Base-by-base conservation (phyloP, 306 rosid genomes). In the Cicer judaicum region DNA sequence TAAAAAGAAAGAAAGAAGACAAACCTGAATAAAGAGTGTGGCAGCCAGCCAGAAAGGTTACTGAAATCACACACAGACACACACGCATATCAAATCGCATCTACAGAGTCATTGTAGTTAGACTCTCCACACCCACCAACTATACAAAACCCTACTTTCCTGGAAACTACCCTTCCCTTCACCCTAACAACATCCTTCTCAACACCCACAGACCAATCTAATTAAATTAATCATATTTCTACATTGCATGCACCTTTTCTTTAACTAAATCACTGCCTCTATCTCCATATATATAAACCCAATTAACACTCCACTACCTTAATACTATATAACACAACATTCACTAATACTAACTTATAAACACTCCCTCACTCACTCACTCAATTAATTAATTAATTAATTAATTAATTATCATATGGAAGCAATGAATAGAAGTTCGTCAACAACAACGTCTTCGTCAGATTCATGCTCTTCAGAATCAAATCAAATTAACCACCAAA, bases 401-500 rank as follows among this genome's bases (percentile, higher is more conserved):
- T 10, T 12, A 7, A 48, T 53, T 10, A 18, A 16, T 1, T 6
- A 7, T 18, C 18, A 7, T 4, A 46, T 10, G 36, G 92, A 86
- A 74, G 80, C 76, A 36, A 60, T 75, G 50, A 84, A 80, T 36
- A 78, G 82, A 76, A 80, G 87, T 69, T 86, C 93, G 0, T 80
- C 91, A 7, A 74, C 94, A 6, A 48, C 92, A 0, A 48, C 81
- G 10, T 80, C 97, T n/a, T 86, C 98, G 2, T 83, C 87, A 0
- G 94, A 85, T 54, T 84, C 96, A 8, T 88, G 86, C 11, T 90
- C 96, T 5, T 87, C 95, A 0, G 95, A 87, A 12, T 88, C 94
- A 16, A 68, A 46, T 3, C 69, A 21, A 0, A 46, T 55, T 10
- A 81, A 70, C 34, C 56, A 56, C 34, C 56, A 56, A 3, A 55